A percentile compares a stretch with the other conserved stretches of the same genome.
Evolutionary conservation across 2,329 filamentous ascomycete species (phyloP).

Genomic region (Lojkania enalia): DNA sequence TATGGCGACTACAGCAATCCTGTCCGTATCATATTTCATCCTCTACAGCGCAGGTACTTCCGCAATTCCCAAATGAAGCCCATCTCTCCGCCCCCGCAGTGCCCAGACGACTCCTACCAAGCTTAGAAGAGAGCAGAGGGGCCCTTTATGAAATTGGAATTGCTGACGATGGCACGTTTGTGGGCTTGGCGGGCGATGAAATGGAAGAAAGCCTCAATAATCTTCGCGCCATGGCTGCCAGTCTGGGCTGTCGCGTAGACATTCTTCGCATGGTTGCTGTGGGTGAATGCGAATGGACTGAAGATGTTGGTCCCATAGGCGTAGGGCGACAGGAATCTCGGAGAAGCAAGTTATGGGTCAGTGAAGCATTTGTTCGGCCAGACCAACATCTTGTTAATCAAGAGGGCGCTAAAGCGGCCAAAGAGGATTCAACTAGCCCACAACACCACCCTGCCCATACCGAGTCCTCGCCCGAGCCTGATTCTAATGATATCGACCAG

Average conservation of each 20-base stretch:
- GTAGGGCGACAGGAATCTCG: slow-evolving; percentile 20
- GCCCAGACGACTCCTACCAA: slow-evolving; percentile 63
- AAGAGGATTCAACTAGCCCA: slow-evolving; percentile 12
- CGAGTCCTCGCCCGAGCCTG: neutral
- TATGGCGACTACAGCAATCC: slow-evolving; percentile 95
- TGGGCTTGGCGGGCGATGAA: slow-evolving; percentile 87
- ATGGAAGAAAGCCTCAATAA: slow-evolving; percentile 88
- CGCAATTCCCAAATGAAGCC: slow-evolving; percentile 71
- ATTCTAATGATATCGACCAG: too few relatives aligned
- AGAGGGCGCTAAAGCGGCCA: slow-evolving; percentile 9
- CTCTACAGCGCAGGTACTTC: slow-evolving; percentile 73
- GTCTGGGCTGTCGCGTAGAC: slow-evolving; percentile 82
- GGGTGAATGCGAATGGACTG: slow-evolving; percentile 78
- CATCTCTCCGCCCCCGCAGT: slow-evolving; percentile 61
- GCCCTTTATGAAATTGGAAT: slow-evolving; percentile 97
- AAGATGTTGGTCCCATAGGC: slow-evolving; percentile 43
- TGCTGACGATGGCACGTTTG: slow-evolving; percentile 87
- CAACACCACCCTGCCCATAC: neutral
- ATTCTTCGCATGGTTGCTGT: slow-evolving; percentile 81
- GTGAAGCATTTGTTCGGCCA: slow-evolving; percentile 85
- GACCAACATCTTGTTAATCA: slow-evolving; percentile 34
- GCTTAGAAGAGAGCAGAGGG: slow-evolving; percentile 88
- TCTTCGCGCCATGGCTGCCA: slow-evolving; percentile 86
- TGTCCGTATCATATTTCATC: slow-evolving; percentile 86
- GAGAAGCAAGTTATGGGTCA: slow-evolving; percentile 72